Base-by-base conservation (phyloP, 2,329 filamentous ascomycete species). In the Penicillium sp. region DNA sequence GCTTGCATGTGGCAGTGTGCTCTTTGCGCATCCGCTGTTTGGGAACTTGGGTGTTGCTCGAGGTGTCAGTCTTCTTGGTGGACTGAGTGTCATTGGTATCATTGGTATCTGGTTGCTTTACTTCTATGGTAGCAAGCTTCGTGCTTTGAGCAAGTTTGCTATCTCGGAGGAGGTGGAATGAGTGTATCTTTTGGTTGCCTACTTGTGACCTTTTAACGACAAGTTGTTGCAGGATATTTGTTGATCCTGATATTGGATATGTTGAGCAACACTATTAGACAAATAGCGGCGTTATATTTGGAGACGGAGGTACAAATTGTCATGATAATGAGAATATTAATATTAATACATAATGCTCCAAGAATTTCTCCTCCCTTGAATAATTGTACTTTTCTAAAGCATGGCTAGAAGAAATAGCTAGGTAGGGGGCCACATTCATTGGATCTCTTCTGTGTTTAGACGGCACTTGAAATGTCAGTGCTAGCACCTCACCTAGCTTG, bases 21-120 rank as follows among this genome's bases (percentile, higher is more conserved):
- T 79, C 61, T 71, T 74, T 57, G 65, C 73, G 1, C 59, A 68
- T 10, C 71, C 71, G 3, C 55, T 75, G 21, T 75, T 71, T 53
- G 55, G 63, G 27, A 73, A 72, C 38, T 57, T 75, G 21, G 72
- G 72, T 13, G 66, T 75, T 38, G 71, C 66, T 0, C 55, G 54
- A 11, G 73, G 72, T 47, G 63, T 68, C 4, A 72, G 63, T 68
- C 70, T 71, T 48, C 66, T 69, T 59, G 78, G 43, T 65, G 78
- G 74, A 1, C 55, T 75, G 60, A 73, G 67, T 48, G 69, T 74
- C 4, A 67, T 69, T 53, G 70, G 72, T 16, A 67, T 72, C 27
- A 51, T 74, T 50, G 72, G 72, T 21, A 70, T 75, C 31, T 72
- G 65, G 51, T 47, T 65, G 16, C 61, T 75, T 57, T 75, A 68